phyloP scores from a whole-genome alignment of 2,329 filamentous ascomycete species.

The Sphaerulina populicola region DNA sequence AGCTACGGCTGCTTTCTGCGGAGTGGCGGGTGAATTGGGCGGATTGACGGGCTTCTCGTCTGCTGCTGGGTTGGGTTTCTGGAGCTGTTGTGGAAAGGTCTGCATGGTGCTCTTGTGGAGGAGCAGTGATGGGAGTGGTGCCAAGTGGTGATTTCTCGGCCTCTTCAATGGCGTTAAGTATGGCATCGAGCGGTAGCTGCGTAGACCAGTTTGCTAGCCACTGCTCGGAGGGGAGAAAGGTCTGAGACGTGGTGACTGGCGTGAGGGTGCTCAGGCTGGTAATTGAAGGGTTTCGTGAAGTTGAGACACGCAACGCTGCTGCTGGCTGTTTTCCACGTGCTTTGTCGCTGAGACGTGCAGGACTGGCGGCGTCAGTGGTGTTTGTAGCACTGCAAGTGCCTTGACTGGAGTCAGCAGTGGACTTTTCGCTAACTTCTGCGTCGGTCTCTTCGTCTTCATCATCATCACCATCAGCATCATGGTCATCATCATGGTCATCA shows the following conservation, averaged over 20 bases:
- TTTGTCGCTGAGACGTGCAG: slow-evolving; percentile 78
- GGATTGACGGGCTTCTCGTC: slow-evolving; percentile 16
- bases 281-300: slow-evolving; percentile 63
- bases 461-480: slow-evolving; percentile 39
- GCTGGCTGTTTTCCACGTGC: slow-evolving; percentile 89
- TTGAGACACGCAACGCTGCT: slow-evolving; percentile 44
- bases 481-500: slow-evolving; percentile 47
- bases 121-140: neutral
- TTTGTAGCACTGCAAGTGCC: neutral
- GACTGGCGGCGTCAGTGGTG: neutral
- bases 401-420: neutral
- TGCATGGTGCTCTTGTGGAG: slow-evolving; percentile 5
- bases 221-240: slow-evolving; percentile 66
- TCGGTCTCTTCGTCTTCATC: slow-evolving; percentile 19
- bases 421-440: slow-evolving; percentile 1
- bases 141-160: slow-evolving; percentile 13
- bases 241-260: slow-evolving; percentile 36
- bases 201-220: slow-evolving; percentile 95
- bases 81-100: slow-evolving; percentile 10
- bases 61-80: slow-evolving; percentile 3
- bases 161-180: slow-evolving; percentile 16
- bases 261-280: slow-evolving; percentile 66
- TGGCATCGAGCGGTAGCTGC: slow-evolving; percentile 70
- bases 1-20: slow-evolving; percentile 1
- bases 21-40: slow-evolving; percentile 13